These are phyloP conservation scores for Tilletia caries DNA, from an alignment of 1,284 basidiomycete species.

Conservation along the genomic window DNA sequence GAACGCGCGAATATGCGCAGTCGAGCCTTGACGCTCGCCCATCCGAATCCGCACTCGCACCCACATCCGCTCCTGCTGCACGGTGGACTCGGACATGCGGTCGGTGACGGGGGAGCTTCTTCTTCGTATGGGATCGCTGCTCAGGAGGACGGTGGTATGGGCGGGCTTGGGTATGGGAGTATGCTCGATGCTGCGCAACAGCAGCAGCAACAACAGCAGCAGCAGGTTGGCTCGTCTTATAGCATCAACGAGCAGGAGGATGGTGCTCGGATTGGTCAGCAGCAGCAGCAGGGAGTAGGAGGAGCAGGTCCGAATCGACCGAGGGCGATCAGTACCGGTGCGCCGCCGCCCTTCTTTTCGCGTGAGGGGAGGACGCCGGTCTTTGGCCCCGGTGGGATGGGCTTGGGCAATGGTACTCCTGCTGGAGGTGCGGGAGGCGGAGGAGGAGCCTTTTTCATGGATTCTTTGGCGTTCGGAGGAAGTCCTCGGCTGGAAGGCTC, in stretches of 20 bases:
- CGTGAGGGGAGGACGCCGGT: not conserved
- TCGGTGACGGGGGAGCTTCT: not conserved
- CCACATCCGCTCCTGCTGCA: not conserved
- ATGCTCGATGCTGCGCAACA: no score
- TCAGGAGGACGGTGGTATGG: not conserved
- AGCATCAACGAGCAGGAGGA: no score
- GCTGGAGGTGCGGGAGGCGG: no score
- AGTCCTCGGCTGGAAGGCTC: no score
- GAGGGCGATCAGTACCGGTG: slow-evolving; percentile 11
- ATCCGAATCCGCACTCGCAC: not conserved
- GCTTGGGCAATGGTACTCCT: no score
- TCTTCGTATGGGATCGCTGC: not conserved
- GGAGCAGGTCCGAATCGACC: not conserved
- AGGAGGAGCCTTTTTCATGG: no score
- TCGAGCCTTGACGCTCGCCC: slow-evolving; percentile 2
- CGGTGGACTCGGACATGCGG: not conserved
- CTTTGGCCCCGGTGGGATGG: no score
- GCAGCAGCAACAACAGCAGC: no score
- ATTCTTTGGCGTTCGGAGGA: no score
- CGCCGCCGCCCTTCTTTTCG: not conserved
- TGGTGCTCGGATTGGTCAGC: no score
- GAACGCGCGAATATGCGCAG: not conserved
- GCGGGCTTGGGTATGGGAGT: not conserved
- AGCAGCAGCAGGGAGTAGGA: not conserved
- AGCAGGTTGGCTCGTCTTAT: no score